These are phyloP conservation scores for Turritis glabra DNA, from an alignment of 345 rosid species.

Conservation along the genomic window DNA sequence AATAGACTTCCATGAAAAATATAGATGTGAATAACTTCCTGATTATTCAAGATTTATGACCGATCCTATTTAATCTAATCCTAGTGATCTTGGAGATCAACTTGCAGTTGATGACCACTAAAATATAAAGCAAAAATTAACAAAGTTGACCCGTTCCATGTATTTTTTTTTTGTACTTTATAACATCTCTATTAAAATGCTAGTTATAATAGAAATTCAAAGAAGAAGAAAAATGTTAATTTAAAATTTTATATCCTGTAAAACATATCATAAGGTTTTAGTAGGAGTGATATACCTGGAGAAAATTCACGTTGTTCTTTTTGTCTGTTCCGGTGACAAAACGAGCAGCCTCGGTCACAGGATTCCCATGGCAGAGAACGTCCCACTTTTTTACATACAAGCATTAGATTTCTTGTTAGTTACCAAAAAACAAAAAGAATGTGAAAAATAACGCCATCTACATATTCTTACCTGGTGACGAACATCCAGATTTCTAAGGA, in stretches of 20 bases:
- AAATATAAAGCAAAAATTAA: neutral
- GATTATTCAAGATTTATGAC: neutral
- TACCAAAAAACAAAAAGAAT: neutral
- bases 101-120: neutral
- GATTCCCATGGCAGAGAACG: constrained; percentile 53
- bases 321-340: constrained; percentile 47
- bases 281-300: constrained; percentile 46
- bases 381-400: constrained; percentile 69
- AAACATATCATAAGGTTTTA: neutral
- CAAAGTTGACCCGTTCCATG: neutral
- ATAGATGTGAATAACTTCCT: neutral
- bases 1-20: neutral
- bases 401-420: neutral
- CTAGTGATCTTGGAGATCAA: neutral
- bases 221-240: neutral
- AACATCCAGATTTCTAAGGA: constrained; percentile 47
- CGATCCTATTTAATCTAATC: neutral
- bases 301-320: constrained; percentile 51
- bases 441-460: no score
- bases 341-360: constrained; percentile 48
- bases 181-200: neutral
- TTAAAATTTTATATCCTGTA: neutral
- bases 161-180: neutral
- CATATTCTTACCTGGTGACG: constrained; percentile 57
- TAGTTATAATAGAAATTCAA: no score